These are phyloP conservation scores for Cyphellophora europaea DNA, from an alignment of 2,329 filamentous ascomycete genomes.

Conservation along the genomic window DNA sequence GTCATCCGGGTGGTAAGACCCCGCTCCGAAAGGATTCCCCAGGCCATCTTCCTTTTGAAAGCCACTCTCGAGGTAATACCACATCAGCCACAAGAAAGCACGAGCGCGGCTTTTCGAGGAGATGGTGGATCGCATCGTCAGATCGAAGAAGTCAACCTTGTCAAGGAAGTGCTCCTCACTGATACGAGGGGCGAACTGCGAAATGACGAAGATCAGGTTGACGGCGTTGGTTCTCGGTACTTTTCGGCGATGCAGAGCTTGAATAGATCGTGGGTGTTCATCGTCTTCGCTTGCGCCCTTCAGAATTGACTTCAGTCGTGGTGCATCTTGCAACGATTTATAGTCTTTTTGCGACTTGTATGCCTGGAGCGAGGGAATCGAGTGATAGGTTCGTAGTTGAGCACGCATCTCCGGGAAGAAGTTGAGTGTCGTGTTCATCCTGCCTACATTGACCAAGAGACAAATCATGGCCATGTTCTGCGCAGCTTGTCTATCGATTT, in stretches of 20 bases:
- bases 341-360: conserved; percentile 92
- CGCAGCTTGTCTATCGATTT: conserved; percentile 82
- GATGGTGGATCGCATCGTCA: conserved; percentile 82
- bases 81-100: conserved; percentile 96
- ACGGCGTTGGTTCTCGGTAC: conserved; percentile 89
- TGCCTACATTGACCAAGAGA: conserved; percentile 87
- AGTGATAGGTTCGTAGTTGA: conserved; percentile 93
- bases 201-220: conserved; percentile 91
- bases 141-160: conserved; percentile 84
- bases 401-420: conserved; percentile 99
- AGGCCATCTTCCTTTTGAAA: conserved; percentile 81
- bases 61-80: conserved; percentile 88
- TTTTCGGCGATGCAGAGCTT: conserved; percentile 62
- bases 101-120: conserved; percentile 73
- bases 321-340: conserved; percentile 95
- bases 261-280: conserved; percentile 71
- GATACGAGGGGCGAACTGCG: conserved; percentile 79
- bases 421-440: conserved; percentile 98
- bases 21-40: conserved; percentile 77
- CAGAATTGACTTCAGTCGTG: conserved; percentile 88
- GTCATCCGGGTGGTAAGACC: conserved; percentile 20
- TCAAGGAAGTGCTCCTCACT: conserved; percentile 86
- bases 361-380: conserved; percentile 90
- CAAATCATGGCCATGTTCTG: conserved; percentile 99
- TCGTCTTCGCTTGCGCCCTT: conserved; percentile 93